Evolutionary conservation across 2,329 filamentous ascomycete genomes (phyloP).

Genomic region (Aspergillus clavatus): DNA sequence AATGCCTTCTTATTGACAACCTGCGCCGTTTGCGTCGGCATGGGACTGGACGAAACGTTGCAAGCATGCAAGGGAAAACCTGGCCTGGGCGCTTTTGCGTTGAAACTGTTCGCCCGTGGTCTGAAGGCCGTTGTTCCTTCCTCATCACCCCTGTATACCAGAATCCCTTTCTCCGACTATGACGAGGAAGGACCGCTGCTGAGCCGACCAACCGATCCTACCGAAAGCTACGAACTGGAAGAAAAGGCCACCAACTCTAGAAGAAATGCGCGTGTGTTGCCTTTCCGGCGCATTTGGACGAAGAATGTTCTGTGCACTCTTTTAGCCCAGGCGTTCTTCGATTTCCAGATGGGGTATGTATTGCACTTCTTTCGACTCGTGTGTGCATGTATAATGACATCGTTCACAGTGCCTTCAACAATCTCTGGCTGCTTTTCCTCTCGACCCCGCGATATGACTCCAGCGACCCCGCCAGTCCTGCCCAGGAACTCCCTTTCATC

Average conservation of each 20-base stretch:
- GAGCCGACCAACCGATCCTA: slow-evolving; percentile 28
- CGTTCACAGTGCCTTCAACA: slow-evolving; percentile 62
- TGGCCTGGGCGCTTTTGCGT: slow-evolving; percentile 39
- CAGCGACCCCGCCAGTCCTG: slow-evolving; percentile 37
- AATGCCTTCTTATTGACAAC: slow-evolving; percentile 56
- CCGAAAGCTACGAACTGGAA: slow-evolving; percentile 35
- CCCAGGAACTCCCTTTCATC: slow-evolving; percentile 47
- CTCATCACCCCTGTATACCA: slow-evolving; percentile 30
- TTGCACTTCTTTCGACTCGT: background rate
- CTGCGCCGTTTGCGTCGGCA: slow-evolving; percentile 52
- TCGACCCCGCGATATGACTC: slow-evolving; percentile 60
- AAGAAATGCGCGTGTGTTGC: slow-evolving; percentile 39
- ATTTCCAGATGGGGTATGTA: slow-evolving; percentile 59
- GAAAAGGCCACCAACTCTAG: slow-evolving; percentile 30
- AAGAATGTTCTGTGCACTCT: slow-evolving; percentile 54
- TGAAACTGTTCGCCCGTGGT: slow-evolving; percentile 26
- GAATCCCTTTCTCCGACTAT: slow-evolving; percentile 32
- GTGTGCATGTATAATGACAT: background rate
- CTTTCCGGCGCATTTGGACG: slow-evolving; percentile 52
- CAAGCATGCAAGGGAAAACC: slow-evolving; percentile 44
- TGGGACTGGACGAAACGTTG: slow-evolving; percentile 62
- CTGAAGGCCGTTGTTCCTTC: slow-evolving; percentile 23
- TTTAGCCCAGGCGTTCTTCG: slow-evolving; percentile 63
- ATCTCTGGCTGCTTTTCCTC: slow-evolving; percentile 72
- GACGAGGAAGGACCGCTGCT: slow-evolving; percentile 34